Percentiles rank a stretch among this genome's conserved stretches.
These are phyloP conservation scores for Apiotrichum veenhuisii DNA, from an alignment of 1,284 basidiomycete genomes.

Conservation along the genomic window DNA sequence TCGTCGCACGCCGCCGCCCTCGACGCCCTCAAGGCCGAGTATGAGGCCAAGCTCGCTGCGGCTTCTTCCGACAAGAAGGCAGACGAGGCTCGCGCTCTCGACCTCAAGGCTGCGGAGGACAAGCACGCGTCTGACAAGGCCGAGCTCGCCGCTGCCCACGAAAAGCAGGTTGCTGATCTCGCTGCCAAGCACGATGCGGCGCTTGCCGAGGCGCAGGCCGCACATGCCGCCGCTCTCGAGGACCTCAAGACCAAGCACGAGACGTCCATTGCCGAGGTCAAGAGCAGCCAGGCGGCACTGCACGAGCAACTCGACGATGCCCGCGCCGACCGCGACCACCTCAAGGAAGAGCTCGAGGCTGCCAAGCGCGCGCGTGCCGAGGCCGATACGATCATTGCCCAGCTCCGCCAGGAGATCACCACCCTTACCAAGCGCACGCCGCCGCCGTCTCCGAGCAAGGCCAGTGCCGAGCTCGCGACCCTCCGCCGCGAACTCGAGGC, in stretches of 20 bases:
- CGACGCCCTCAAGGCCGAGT: constrained; percentile 22
- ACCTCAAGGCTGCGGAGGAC: constrained; percentile 2
- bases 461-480: constrained; percentile 1
- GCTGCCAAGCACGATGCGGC: constrained; percentile 1
- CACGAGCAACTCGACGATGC: background rate
- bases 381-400: constrained; percentile 1
- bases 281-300: background rate
- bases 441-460: constrained; percentile 6
- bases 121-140: constrained; percentile 4
- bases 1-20: constrained; percentile 27
- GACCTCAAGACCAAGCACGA: constrained; percentile 1
- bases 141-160: constrained; percentile 8
- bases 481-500: constrained; percentile 26
- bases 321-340: constrained; percentile 1
- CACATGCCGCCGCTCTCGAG: constrained; percentile 1
- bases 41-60: constrained; percentile 11
- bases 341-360: constrained; percentile 6
- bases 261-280: background rate
- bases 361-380: background rate
- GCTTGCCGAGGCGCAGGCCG: constrained; percentile 9
- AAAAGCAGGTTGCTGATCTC: constrained; percentile 2
- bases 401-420: constrained; percentile 14
- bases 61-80: background rate
- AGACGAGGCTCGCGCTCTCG: background rate
- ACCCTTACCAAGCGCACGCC: constrained; percentile 7